Evolutionary conservation across 495 filamentous ascomycete genomes (phyloP), one percentile per base, ranked within the genome.

Genomic region (Parathielavia appendiculata): DNA sequence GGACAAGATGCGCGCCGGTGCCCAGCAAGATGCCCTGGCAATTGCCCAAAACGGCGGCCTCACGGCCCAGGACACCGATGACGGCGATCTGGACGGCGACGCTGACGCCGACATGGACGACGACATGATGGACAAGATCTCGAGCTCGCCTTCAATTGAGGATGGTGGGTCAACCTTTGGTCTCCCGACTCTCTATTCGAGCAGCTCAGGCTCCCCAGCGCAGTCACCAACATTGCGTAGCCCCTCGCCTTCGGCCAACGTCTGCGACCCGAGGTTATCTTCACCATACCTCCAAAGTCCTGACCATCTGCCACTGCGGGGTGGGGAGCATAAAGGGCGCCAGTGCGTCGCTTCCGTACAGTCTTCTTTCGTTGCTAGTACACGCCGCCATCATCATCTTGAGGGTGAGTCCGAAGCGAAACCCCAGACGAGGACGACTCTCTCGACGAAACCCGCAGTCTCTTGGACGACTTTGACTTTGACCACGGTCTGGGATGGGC

Each of bases 81-180:
- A 89, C 61, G 84, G 77, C 41, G 89, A 91, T 63, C 79, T 81
- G 39, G 91, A 91, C 63, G 81, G 80, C 35, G 49, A 78, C 41
- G 69, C 68, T 51, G 90, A 92, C 66, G 86, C 89, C 61, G 76
- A 83, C 55, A 69, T 89, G 70, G 92, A 96, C 66, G 86, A 89
- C 63, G 93, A 97, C 68, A 88, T 92, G 77, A 89, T 92, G 86
- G 93, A 97, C 76, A 92, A 92, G 73, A 95, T 98, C 47, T 96
- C 91, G 49, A 97, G 92, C 72, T 96, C 92, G 62, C 93, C 93
- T 60, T 97, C 92, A 54, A 99, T 99, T 71, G 90, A 93, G 73
- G 95, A 99, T 82, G 93, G 93, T 98, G 83, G 77, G 91, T 91
- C 62, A 66, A 58, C 57, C 59, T 65, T 43, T 52, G 47, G 44